Percentiles rank a stretch among this genome's conserved stretches.
Conservation (phyloP, 129 eudicot species). For the Apium graveolens region DNA sequence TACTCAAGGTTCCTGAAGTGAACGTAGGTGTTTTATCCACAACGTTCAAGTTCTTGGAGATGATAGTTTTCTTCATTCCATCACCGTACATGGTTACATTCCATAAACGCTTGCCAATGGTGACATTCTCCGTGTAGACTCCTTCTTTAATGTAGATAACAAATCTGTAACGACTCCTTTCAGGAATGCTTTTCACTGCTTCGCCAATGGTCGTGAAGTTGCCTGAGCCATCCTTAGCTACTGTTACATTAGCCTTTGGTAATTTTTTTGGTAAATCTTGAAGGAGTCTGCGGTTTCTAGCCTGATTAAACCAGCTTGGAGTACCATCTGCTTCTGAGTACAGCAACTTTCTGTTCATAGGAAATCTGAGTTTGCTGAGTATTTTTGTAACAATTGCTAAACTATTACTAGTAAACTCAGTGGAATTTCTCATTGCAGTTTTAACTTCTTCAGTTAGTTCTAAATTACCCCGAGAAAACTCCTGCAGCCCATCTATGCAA, state of each 20-base stretch:
- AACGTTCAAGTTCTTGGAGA: not conserved
- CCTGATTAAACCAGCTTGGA: not conserved
- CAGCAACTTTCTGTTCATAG: slow-evolving; percentile 2
- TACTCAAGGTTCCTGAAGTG: slow-evolving; percentile 4
- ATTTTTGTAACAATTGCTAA: slow-evolving; percentile 11
- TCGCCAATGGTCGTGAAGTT: not conserved
- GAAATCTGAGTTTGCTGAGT: not conserved
- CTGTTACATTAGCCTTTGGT: slow-evolving; percentile 5
- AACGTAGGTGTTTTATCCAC: not conserved
- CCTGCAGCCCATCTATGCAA: slow-evolving; percentile 19
- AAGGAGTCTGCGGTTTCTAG: not conserved
- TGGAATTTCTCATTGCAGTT: slow-evolving; percentile 18
- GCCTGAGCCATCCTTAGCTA: slow-evolving; percentile 8
- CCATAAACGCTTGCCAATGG: slow-evolving; percentile 5
- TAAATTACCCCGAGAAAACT: slow-evolving; percentile 10
- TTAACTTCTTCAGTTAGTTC: slow-evolving; percentile 3
- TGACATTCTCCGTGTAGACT: not conserved
- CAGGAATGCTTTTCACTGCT: slow-evolving; percentile 5
- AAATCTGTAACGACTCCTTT: slow-evolving; percentile 1
- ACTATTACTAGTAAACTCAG: slow-evolving; percentile 19
- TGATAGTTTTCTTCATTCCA: not conserved
- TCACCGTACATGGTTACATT: slow-evolving; percentile 13
- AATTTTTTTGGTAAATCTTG: not conserved
- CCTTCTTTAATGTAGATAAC: slow-evolving; percentile 10
- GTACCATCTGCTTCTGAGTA: not conserved